phyloP scores from a whole-genome alignment of 371 early-diverging fungal genomes.

The Mortierella polycephala region DNA sequence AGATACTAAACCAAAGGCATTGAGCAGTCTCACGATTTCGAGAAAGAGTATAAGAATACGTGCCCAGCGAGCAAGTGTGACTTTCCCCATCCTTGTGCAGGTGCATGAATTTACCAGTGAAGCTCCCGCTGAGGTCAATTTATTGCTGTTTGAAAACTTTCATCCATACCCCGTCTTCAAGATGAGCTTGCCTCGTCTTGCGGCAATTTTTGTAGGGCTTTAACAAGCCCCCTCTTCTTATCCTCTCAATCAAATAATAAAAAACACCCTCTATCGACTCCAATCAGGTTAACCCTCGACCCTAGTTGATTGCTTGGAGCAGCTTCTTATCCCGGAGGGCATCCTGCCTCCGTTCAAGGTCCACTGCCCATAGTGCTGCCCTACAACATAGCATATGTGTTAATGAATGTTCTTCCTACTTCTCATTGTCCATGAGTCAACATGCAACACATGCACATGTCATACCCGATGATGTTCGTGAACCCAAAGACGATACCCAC shows the following conservation, averaged over 20 bases:
- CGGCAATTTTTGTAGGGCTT: conserved; percentile 52
- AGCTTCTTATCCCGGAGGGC: conserved; percentile 28
- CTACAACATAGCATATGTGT: conserved; percentile 2
- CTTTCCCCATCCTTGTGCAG: conserved; percentile 54
- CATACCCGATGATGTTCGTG: conserved; percentile 45
- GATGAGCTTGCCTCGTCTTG: conserved; percentile 20
- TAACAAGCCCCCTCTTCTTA: conserved; percentile 12
- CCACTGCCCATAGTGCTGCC: conserved; percentile 44
- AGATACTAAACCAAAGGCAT: no score
- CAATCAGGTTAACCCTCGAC: neutral
- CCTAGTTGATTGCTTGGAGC: neutral
- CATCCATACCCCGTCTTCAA: conserved; percentile 54
- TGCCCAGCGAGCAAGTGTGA: neutral
- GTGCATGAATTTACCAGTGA: conserved; percentile 56
- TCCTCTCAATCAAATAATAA: neutral
- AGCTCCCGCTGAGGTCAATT: conserved; percentile 55
- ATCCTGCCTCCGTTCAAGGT: conserved; percentile 28
- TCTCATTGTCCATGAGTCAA: neutral
- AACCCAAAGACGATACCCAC: conserved; percentile 44
- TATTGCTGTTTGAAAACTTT: conserved; percentile 57
- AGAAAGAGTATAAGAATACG: neutral
- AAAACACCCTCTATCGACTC: neutral
- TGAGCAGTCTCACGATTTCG: neutral
- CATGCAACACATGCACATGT: neutral
- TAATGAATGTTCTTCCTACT: no score